These are phyloP conservation scores for Marsdenia floribunda DNA, from an alignment of 257 asterid genomes.

Conservation along the genomic window DNA sequence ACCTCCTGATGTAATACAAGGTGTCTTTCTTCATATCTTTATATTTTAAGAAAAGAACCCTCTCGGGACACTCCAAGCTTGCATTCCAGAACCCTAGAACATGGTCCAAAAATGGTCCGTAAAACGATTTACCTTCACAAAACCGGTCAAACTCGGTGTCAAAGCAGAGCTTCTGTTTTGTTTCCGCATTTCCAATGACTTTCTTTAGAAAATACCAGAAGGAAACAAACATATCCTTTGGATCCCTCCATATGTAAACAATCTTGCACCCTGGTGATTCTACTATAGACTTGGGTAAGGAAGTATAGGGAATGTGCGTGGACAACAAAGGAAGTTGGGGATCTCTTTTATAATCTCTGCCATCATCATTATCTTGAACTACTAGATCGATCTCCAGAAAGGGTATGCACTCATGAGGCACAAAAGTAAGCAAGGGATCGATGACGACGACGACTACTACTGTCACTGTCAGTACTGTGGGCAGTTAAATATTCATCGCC, in stretches of 20 bases:
- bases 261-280: no score
- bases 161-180: background rate
- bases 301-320: slow-evolving; percentile 31
- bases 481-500: background rate
- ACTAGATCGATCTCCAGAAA: slow-evolving; percentile 25
- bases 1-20: background rate
- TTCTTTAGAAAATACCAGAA: no score
- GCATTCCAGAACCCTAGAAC: slow-evolving; percentile 17
- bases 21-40: slow-evolving; percentile 9
- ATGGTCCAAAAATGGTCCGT: slow-evolving; percentile 20
- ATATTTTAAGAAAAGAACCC: slow-evolving; percentile 7
- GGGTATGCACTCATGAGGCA: slow-evolving; percentile 31
- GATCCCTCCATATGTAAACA: no score
- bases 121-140: background rate
- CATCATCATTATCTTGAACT: slow-evolving; percentile 11
- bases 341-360: background rate
- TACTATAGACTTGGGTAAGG: no score
- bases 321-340: slow-evolving; percentile 14
- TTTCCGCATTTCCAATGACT: no score
- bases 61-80: slow-evolving; percentile 6
- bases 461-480: no score
- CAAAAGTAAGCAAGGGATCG: slow-evolving; percentile 3
- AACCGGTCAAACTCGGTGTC: background rate
- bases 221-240: no score
- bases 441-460: background rate